Evolutionary conservation across 192 early-diverging fungal species (phyloP).

Genomic region (Lunasporangiospora selenospora): DNA sequence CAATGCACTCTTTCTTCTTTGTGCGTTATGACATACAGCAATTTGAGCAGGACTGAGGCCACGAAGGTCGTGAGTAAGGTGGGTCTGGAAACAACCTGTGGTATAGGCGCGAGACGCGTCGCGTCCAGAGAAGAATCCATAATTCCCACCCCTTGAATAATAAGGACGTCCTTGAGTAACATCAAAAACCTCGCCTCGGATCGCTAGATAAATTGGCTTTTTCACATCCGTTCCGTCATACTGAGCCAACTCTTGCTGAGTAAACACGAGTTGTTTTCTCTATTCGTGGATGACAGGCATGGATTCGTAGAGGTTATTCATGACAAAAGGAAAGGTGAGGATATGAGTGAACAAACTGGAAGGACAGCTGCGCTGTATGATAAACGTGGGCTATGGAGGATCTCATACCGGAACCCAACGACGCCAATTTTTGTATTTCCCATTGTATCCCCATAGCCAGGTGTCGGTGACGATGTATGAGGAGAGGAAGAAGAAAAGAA

Average conservation of each 20-base stretch:
- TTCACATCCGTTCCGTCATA: conserved; percentile 88
- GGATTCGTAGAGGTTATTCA: too few relatives aligned
- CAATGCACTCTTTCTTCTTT: too few relatives aligned
- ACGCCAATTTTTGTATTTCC: conserved; percentile 73
- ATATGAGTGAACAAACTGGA: too few relatives aligned
- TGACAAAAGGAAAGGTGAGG: too few relatives aligned
- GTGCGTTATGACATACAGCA: too few relatives aligned
- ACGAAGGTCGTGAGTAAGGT: conserved; percentile 93
- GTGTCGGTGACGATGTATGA: conserved; percentile 80
- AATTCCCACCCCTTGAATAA: conserved; percentile 81
- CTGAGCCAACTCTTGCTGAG: conserved; percentile 74
- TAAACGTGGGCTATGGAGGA: too few relatives aligned
- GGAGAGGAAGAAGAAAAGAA: conserved; percentile 55
- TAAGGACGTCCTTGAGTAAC: conserved; percentile 77
- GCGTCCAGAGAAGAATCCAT: conserved; percentile 87
- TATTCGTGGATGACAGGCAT: conserved; percentile 7
- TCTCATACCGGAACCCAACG: conserved; percentile 70
- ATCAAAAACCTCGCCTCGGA: conserved; percentile 96
- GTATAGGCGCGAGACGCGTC: conserved; percentile 95
- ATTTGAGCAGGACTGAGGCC: conserved; percentile 80
- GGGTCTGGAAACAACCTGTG: conserved; percentile 94
- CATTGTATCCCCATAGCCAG: conserved; percentile 76
- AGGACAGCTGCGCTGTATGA: too few relatives aligned
- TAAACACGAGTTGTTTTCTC: conserved; percentile 68
- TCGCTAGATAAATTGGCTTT: conserved; percentile 88